These are phyloP conservation scores for Rhizophagus sp. DNA, from an alignment of 192 early-diverging fungal genomes.

Conservation along the genomic window DNA sequence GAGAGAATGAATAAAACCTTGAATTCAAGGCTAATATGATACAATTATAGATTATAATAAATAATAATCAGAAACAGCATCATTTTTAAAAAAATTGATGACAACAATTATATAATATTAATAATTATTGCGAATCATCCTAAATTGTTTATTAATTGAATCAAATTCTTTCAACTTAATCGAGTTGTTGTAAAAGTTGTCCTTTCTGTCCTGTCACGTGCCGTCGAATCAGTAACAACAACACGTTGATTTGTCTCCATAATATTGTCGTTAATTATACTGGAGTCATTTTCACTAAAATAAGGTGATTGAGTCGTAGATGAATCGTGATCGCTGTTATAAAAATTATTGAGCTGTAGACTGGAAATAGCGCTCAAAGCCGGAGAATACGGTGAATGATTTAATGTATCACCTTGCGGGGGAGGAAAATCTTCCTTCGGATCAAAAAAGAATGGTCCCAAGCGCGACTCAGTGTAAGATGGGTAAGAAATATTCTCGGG, in stretches of 20 bases:
- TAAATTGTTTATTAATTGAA: neutral
- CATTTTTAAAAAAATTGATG: too few relatives aligned
- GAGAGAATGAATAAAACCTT: too few relatives aligned
- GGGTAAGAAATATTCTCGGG: conserved; percentile 25
- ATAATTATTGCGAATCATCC: neutral
- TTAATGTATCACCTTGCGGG: neutral
- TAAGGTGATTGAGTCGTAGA: neutral
- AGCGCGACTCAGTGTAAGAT: conserved; percentile 30
- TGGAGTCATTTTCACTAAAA: neutral
- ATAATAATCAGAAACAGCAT: too few relatives aligned
- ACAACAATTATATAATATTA: neutral
- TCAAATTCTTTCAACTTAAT: neutral
- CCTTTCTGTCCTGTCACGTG: neutral
- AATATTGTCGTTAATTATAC: neutral
- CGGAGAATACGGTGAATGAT: neutral
- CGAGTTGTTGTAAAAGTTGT: neutral
- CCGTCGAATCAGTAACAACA: neutral
- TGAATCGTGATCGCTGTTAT: neutral
- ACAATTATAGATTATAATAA: too few relatives aligned
- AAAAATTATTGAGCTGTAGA: neutral
- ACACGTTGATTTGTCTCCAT: neutral
- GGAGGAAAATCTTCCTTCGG: conserved; percentile 40
- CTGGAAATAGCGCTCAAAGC: neutral
- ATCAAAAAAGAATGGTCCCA: conserved; percentile 41
- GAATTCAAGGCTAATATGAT: too few relatives aligned